Evolutionary conservation across 2,329 filamentous ascomycete genomes (phyloP), one percentile per base, ranked within the genome.

Genomic region (Calonectria fujianensis): DNA sequence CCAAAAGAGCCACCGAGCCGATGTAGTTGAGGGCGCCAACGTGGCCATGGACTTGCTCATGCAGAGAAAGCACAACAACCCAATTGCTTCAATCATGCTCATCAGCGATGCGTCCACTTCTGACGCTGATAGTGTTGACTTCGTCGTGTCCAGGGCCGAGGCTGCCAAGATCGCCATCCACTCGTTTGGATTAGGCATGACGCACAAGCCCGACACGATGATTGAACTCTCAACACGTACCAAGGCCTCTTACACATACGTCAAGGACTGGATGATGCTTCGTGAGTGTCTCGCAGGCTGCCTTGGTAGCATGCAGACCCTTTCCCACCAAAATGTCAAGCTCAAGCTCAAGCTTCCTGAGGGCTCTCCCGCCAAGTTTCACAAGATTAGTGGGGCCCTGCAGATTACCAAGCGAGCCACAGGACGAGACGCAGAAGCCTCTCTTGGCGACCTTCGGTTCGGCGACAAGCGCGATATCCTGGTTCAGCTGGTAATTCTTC

Each of bases 211-310:
- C 7, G 97, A 99, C 83, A 98, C 96, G 0, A 98, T 99, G 96
- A 98, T 99, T 76, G 96, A 98, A 85, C 88, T 99, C 16, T 98
- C 97, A 0, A 97, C 95, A 9, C 91, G 96, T 75, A 99, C 97
- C 4, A 99, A 98, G 87, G 97, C 96, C 6, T 97, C 96, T 1
- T 99, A 98, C 83, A 97, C 96, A 1, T 99, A 98, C 82, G 96
- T 99, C 79, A 99, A 98, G 86, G 97, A 99, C 85, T 99, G 97
- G 97, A 98, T 98, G 96, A 99, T 98, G 96, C 90, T 99, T 45
- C 94, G 97, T 35, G 97, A 99, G 85, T 98, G 97, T 84, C 90
- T 98, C 57, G 97, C 96, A 31, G 97, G 97, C 54, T 98, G 96
- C 82, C 88, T 99, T 35, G 97, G 97, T 61, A 93, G 95, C 18